Conservation (phyloP, 306 rosid genomes). For the Cyamopsis tetragonoloba region DNA sequence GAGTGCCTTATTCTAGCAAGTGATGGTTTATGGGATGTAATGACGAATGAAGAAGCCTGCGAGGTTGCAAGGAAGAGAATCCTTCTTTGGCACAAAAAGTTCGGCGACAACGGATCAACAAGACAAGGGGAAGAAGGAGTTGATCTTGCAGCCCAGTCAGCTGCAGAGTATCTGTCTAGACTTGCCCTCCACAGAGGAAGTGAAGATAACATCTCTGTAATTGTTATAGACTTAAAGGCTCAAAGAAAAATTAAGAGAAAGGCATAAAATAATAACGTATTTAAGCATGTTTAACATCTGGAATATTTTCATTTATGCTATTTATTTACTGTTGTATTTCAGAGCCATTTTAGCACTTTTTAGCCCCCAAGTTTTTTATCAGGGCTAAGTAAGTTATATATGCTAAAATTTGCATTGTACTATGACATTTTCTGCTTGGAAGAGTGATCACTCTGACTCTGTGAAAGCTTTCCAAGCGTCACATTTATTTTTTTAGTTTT, state of each 20-base stretch:
- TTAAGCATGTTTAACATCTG: not conserved
- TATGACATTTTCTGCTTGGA: slow-evolving; percentile 6
- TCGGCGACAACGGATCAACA: slow-evolving; percentile 32
- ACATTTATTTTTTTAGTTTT: not conserved
- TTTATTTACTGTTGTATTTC: slow-evolving; percentile 8
- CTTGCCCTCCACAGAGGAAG: slow-evolving; percentile 80
- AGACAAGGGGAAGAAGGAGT: slow-evolving; percentile 27
- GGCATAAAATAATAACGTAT: slow-evolving; percentile 23
- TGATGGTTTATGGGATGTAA: slow-evolving; percentile 84
- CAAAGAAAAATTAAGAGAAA: slow-evolving; percentile 65
- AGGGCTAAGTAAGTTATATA: slow-evolving; percentile 40
- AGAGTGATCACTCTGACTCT: not conserved
- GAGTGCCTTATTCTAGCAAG: slow-evolving; percentile 78
- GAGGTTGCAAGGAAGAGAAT: slow-evolving; percentile 67
- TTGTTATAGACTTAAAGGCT: slow-evolving; percentile 74
- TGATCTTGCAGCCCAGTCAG: slow-evolving; percentile 77
- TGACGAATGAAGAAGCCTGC: slow-evolving; percentile 81
- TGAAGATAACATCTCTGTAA: slow-evolving; percentile 70
- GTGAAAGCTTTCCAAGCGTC: not conserved
- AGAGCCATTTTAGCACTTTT: slow-evolving; percentile 24
- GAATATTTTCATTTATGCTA: slow-evolving; percentile 19
- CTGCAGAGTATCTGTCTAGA: slow-evolving; percentile 69
- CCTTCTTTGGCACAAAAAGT: slow-evolving; percentile 75
- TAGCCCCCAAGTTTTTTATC: slow-evolving; percentile 41
- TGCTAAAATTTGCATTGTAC: slow-evolving; percentile 16